Percentiles rank a stretch among this genome's conserved stretches.
These are phyloP conservation scores for Tulasnella sp. DNA, from an alignment of 768 basidiomycete species.

Conservation along the genomic window DNA sequence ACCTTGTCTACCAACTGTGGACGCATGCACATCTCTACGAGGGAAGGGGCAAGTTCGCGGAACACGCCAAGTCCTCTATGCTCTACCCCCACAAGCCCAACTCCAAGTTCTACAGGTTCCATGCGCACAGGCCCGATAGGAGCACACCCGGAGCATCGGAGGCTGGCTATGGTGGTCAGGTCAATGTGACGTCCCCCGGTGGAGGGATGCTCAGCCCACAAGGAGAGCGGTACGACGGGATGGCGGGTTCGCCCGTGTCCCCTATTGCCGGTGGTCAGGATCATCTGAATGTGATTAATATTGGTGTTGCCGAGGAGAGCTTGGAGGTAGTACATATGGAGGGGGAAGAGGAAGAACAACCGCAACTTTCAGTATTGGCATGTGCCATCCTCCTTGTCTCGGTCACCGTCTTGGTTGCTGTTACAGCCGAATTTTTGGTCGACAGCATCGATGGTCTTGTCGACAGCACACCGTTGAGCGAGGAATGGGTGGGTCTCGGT, in stretches of 20 bases:
- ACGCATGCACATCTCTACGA: conserved; percentile 66
- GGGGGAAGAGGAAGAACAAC: conserved; percentile 39
- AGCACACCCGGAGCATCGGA: too few species aligned
- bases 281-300: not conserved
- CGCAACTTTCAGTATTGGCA: conserved; percentile 43
- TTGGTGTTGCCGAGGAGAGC: too few species aligned
- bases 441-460: conserved; percentile 73
- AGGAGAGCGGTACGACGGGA: too few species aligned
- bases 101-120: too few species aligned
- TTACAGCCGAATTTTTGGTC: conserved; percentile 62
- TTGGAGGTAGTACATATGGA: conserved; percentile 16
- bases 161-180: too few species aligned
- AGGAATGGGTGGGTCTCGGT: conserved; percentile 43
- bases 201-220: too few species aligned
- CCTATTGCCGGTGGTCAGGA: too few species aligned
- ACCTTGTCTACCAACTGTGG: conserved; percentile 65
- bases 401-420: conserved; percentile 51
- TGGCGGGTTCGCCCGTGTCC: too few species aligned
- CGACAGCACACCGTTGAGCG: conserved; percentile 32
- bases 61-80: conserved; percentile 21
- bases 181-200: too few species aligned
- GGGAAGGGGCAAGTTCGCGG: not conserved
- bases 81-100: conserved; percentile 17
- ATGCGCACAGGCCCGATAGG: too few species aligned
- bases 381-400: conserved; percentile 42